Evolutionary conservation across 345 rosid genomes (phyloP).

Genomic region (Turritis glabra): DNA sequence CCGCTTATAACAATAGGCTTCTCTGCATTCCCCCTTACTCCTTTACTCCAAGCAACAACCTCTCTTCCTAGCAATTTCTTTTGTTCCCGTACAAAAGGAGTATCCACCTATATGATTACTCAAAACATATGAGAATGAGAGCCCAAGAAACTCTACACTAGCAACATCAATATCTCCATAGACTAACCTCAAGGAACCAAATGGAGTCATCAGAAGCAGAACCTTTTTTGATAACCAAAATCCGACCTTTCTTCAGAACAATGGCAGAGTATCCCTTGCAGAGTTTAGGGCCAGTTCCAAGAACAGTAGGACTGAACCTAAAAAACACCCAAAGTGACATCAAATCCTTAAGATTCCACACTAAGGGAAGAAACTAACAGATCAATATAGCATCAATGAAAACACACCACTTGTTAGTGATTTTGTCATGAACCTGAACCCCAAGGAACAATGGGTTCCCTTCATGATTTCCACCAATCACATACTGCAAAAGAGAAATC

Average conservation of each 20-base stretch:
- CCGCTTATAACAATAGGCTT: conserved; percentile 87
- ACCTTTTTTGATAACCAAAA: conserved; percentile 72
- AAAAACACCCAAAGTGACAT: conserved; percentile 14
- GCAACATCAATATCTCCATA: conserved; percentile 16
- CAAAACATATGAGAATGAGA: conserved; percentile 4
- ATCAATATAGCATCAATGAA: neutral
- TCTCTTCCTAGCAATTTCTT: conserved; percentile 50
- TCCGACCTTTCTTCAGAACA: conserved; percentile 56
- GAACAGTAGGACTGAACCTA: conserved; percentile 69
- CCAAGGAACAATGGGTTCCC: conserved; percentile 52
- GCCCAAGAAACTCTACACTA: neutral
- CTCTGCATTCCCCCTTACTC: conserved; percentile 69
- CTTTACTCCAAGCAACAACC: conserved; percentile 98
- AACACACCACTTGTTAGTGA: conserved; percentile 57
- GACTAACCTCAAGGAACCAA: conserved; percentile 95
- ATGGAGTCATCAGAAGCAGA: conserved; percentile 66
- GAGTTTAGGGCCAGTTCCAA: conserved; percentile 65
- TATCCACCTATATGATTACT: conserved; percentile 60
- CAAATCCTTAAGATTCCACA: conserved; percentile 19
- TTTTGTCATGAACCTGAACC: conserved; percentile 56
- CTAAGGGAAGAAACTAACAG: conserved; percentile 9
- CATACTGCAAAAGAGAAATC: conserved; percentile 53
- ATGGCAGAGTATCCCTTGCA: conserved; percentile 65
- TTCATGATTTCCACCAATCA: conserved; percentile 57
- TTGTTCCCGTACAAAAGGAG: conserved; percentile 70